phyloP scores from a whole-genome alignment of 192 early-diverging fungal species.

The Gaertneriomyces semiglobifer region DNA sequence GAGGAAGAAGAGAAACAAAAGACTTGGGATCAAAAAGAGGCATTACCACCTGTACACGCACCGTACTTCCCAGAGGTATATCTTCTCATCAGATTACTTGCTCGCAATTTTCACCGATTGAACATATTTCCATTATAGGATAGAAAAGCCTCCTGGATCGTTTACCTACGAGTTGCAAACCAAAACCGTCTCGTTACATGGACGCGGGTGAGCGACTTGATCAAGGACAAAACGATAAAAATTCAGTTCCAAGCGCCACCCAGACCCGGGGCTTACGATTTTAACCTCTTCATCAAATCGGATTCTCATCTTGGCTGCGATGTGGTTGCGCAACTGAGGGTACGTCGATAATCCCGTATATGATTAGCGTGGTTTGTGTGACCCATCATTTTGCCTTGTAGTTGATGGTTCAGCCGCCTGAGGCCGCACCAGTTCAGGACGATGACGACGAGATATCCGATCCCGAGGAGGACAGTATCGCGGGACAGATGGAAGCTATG shows the following conservation, averaged over 20 bases:
- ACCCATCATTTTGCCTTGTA: constrained; percentile 1
- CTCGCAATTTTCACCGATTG: neutral
- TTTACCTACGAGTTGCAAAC: constrained; percentile 82
- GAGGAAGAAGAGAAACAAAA: constrained; percentile 32
- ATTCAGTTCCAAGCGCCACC: constrained; percentile 94
- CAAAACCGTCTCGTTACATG: constrained; percentile 72
- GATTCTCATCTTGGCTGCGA: constrained; percentile 88
- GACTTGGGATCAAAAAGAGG: constrained; percentile 32
- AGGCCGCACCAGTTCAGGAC: constrained; percentile 68
- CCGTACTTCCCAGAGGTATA: constrained; percentile 62
- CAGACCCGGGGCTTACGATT: constrained; percentile 75
- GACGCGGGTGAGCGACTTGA: constrained; percentile 70
- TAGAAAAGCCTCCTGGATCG: constrained; percentile 85
- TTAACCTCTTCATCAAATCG: constrained; percentile 80
- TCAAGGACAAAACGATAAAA: constrained; percentile 42
- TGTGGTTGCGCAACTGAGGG: constrained; percentile 68
- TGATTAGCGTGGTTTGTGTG: neutral
- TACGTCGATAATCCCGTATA: constrained; percentile 39
- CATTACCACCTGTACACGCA: constrained; percentile 49
- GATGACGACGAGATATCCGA: constrained; percentile 95
- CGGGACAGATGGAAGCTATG: constrained; percentile 91
- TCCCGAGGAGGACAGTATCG: constrained; percentile 92
- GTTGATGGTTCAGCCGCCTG: constrained; percentile 59
- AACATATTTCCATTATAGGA: constrained; percentile 43
- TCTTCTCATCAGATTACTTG: constrained; percentile 2